phyloP scores from a whole-genome alignment of 2,329 filamentous ascomycete species.

The Aspergillus sp. region DNA sequence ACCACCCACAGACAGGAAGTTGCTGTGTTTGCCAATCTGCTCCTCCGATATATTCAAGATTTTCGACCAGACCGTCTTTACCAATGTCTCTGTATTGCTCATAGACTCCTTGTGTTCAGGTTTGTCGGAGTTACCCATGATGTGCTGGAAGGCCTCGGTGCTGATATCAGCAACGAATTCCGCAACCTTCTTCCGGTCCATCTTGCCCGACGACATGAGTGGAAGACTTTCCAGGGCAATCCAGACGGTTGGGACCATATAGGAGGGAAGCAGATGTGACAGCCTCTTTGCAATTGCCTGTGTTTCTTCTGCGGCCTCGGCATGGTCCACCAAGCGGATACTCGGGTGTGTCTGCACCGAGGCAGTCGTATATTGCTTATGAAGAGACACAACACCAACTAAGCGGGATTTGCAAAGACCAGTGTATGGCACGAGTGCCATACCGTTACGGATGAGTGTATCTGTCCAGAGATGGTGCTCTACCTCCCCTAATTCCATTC shows the following conservation, averaged over 20 bases:
- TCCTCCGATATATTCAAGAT: background rate
- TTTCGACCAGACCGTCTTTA: background rate
- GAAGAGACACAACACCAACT: background rate
- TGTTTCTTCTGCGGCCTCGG: background rate
- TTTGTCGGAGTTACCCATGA: background rate
- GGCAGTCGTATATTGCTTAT: background rate
- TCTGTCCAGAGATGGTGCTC: constrained; percentile 22
- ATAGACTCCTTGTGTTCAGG: background rate
- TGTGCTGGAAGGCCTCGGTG: background rate
- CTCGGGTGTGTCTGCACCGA: background rate
- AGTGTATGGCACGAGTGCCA: constrained; percentile 4
- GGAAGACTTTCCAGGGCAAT: constrained; percentile 2
- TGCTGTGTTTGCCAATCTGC: constrained; percentile 3
- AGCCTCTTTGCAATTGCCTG: background rate
- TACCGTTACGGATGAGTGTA: background rate
- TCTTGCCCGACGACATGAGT: constrained; percentile 6
- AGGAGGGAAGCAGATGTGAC: background rate
- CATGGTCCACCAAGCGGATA: background rate
- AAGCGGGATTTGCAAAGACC: constrained; percentile 5
- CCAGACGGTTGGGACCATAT: constrained; percentile 11
- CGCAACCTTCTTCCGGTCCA: constrained; percentile 11
- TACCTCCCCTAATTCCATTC: constrained; percentile 37
- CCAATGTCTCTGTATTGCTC: background rate
- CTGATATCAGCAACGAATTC: constrained; percentile 7
- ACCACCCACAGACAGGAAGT: constrained; percentile 2